A percentile compares a stretch with the other conserved stretches of the same genome.
phyloP scores from a whole-genome alignment of 2,329 filamentous ascomycete species.

The Xylariaceae sp. region DNA sequence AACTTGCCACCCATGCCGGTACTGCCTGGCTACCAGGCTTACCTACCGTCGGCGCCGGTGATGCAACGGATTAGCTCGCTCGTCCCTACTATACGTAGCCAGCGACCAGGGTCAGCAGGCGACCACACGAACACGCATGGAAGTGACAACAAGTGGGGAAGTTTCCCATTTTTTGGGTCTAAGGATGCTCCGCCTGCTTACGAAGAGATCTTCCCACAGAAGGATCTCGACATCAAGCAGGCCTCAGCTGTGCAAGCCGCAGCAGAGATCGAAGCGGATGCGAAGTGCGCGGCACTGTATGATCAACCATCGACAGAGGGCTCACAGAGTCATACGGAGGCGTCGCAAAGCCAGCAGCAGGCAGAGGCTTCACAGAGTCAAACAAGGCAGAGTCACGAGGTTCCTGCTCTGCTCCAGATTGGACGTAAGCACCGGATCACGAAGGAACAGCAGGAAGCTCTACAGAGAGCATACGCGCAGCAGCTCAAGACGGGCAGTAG shows the following conservation, averaged over 20 bases:
- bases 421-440: constrained; percentile 60
- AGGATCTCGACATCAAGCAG: constrained; percentile 51
- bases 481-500: constrained; percentile 59
- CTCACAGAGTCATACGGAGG: constrained; percentile 11
- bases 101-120: constrained; percentile 45
- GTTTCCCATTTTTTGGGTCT: constrained; percentile 49
- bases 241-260: constrained; percentile 53
- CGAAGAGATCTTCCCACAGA: constrained; percentile 67
- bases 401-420: constrained; percentile 49
- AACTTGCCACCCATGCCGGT: constrained; percentile 53
- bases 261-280: constrained; percentile 53
- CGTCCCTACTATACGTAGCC: constrained; percentile 58
- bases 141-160: constrained; percentile 60
- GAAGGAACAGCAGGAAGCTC: constrained; percentile 59
- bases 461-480: constrained; percentile 55
- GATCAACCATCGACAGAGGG: constrained; percentile 39
- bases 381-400: constrained; percentile 25
- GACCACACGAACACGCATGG: constrained; percentile 37
- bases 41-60: constrained; percentile 54
- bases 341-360: neutral
- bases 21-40: constrained; percentile 67
- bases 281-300: constrained; percentile 50
- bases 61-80: constrained; percentile 68
- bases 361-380: neutral
- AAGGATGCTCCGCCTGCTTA: constrained; percentile 64